Percentiles rank a stretch among this genome's conserved stretches.
Evolutionary conservation across 768 basidiomycete genomes (phyloP).

Genomic region (Fistulinella prunicolor): DNA sequence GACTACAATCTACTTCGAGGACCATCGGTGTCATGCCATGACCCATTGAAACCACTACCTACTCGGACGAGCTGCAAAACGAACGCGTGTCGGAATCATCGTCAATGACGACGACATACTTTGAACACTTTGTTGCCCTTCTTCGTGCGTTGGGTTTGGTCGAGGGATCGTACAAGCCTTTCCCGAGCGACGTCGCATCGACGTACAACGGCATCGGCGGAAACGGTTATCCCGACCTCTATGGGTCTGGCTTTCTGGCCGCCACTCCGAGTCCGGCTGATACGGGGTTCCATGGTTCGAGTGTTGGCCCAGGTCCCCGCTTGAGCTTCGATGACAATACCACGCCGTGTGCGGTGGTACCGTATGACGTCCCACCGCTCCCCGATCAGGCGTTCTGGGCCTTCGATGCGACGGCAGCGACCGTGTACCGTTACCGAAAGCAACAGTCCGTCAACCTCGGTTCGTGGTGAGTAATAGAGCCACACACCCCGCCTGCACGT

Average conservation of each 20-base stretch:
- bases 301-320: too few species aligned
- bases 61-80: too few species aligned
- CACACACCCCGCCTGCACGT: background rate
- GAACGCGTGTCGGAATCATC: too few species aligned
- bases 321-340: background rate
- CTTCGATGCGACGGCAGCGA: slow-evolving; percentile 14
- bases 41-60: too few species aligned
- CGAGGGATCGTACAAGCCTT: slow-evolving; percentile 11
- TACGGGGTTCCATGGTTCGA: background rate
- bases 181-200: background rate
- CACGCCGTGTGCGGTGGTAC: slow-evolving; percentile 3
- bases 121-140: background rate
- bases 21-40: too few species aligned
- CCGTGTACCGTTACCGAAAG: slow-evolving; percentile 20
- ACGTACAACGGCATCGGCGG: background rate
- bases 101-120: background rate
- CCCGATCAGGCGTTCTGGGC: slow-evolving; percentile 10
- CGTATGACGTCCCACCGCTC: slow-evolving; percentile 11
- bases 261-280: background rate
- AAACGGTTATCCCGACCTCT: background rate
- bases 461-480: slow-evolving; percentile 10
- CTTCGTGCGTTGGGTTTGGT: slow-evolving; percentile 12
- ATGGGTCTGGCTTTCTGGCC: background rate
- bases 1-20: too few species aligned
- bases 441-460: slow-evolving; percentile 23